Percentiles rank a stretch among this genome's conserved stretches.
Conservation (phyloP, 148 eudicot species). For the Camellia sinensis region DNA sequence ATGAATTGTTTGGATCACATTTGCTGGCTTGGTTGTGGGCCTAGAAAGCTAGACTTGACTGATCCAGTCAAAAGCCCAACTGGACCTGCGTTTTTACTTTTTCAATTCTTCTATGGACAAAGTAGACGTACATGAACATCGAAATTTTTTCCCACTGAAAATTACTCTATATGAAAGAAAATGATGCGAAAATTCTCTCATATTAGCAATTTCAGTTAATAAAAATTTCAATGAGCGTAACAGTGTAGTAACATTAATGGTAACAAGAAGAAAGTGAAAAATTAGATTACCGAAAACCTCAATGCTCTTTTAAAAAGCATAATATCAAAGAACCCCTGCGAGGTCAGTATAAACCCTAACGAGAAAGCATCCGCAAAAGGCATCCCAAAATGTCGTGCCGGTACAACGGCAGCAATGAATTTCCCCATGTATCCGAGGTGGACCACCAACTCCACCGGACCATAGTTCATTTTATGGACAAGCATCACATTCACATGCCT, state of each 20-base stretch:
- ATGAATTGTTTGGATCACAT: too few species aligned
- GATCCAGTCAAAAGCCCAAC: too few species aligned
- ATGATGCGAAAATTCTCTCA: background rate
- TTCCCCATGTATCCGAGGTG: conserved; percentile 14
- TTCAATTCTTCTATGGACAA: too few species aligned
- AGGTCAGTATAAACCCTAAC: conserved; percentile 13
- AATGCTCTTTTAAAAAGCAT: conserved; percentile 17
- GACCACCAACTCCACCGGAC: background rate
- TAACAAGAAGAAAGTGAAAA: background rate
- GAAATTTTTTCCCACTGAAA: too few species aligned
- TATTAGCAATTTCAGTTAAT: too few species aligned
- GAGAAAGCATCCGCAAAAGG: conserved; percentile 15
- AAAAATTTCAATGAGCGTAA: too few species aligned
- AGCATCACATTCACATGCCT: background rate
- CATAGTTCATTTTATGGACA: background rate
- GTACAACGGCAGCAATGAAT: background rate
- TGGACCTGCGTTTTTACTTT: too few species aligned
- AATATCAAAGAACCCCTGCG: conserved; percentile 21
- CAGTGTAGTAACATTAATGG: background rate
- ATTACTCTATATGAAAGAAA: too few species aligned
- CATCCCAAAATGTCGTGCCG: conserved; percentile 7
- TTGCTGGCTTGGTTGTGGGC: too few species aligned
- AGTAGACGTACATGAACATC: too few species aligned
- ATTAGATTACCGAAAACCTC: background rate
- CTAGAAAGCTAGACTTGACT: too few species aligned